Evolutionary conservation across 495 filamentous ascomycete genomes (phyloP).

Genomic region (Aspergillus coremiiformis): DNA sequence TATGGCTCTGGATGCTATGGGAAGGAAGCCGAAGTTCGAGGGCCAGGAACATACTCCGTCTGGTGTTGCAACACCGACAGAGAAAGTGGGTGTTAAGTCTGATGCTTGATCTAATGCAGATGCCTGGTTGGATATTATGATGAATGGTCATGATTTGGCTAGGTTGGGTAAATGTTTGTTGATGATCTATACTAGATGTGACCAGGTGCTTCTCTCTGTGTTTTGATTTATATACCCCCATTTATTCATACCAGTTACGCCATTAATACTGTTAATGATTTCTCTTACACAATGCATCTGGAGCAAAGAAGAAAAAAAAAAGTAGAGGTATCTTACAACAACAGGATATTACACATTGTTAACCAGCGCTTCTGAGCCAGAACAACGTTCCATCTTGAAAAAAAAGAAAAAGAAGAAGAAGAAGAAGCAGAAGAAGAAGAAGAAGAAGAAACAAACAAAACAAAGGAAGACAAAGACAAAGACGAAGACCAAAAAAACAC

Average conservation of each 20-base stretch:
- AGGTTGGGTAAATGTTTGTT: not conserved
- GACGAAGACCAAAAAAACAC: not conserved
- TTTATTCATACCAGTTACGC: not conserved
- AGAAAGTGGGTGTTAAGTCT: conserved; percentile 22
- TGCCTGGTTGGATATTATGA: not conserved
- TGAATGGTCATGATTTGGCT: not conserved
- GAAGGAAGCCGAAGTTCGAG: conserved; percentile 40
- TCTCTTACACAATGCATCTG: not conserved
- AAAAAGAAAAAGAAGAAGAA: too few species aligned
- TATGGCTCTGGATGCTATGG: conserved; percentile 63
- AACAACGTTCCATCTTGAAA: not conserved
- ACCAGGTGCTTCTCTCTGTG: not conserved
- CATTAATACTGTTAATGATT: not conserved
- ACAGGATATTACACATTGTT: not conserved
- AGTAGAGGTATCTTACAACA: not conserved
- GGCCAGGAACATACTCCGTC: conserved; percentile 20
- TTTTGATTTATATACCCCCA: conserved; percentile 16
- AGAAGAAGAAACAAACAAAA: too few species aligned
- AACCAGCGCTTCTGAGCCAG: not conserved
- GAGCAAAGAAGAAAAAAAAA: not conserved
- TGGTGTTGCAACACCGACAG: conserved; percentile 27
- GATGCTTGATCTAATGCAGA: conserved; percentile 11
- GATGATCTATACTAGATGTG: not conserved
- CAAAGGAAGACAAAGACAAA: not conserved
- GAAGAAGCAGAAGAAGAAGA: too few species aligned